A percentile compares a stretch with the other conserved stretches of the same genome.
Conservation (phyloP, 345 rosid genomes). For the Syzygium aqueum region DNA sequence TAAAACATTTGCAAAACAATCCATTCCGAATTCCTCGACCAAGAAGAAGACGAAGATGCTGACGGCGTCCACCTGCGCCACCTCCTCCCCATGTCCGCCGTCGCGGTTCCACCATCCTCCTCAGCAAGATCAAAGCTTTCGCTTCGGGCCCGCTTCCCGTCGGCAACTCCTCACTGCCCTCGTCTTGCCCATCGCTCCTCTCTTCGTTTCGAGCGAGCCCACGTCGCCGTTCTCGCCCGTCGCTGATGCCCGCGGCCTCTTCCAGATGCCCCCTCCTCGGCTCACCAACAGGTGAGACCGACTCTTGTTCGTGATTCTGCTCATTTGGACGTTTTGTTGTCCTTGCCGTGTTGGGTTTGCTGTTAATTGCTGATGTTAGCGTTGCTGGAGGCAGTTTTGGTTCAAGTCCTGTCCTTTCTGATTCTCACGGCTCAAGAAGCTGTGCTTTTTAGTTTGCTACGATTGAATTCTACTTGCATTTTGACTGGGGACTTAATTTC, state of each 20-base stretch:
- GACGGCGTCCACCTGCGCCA: neutral
- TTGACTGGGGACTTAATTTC: neutral
- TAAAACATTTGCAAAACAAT: too few relatives aligned
- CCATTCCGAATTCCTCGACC: neutral
- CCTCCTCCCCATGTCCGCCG: slow-evolving; percentile 11
- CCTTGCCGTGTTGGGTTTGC: neutral
- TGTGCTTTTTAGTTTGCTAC: neutral
- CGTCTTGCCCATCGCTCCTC: slow-evolving; percentile 21
- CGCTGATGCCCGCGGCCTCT: slow-evolving; percentile 54
- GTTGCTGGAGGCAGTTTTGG: neutral
- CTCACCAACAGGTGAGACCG: slow-evolving; percentile 41
- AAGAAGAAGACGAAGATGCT: neutral
- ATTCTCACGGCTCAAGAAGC: neutral
- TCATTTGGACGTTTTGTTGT: accelerated
- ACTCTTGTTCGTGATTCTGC: neutral
- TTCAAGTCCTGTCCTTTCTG: neutral
- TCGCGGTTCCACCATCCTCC: neutral
- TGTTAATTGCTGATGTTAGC: neutral
- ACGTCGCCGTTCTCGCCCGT: neutral
- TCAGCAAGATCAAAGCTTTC: neutral
- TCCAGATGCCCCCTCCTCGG: slow-evolving; percentile 59
- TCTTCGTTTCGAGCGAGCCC: slow-evolving; percentile 5
- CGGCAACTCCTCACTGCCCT: slow-evolving; percentile 40
- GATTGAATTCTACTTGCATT: neutral
- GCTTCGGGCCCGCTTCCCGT: slow-evolving; percentile 17